A percentile compares a stretch with the other conserved stretches of the same genome.
Evolutionary conservation across 371 early-diverging fungal genomes (phyloP).

Genomic region (Rhizopus arrhizus): DNA sequence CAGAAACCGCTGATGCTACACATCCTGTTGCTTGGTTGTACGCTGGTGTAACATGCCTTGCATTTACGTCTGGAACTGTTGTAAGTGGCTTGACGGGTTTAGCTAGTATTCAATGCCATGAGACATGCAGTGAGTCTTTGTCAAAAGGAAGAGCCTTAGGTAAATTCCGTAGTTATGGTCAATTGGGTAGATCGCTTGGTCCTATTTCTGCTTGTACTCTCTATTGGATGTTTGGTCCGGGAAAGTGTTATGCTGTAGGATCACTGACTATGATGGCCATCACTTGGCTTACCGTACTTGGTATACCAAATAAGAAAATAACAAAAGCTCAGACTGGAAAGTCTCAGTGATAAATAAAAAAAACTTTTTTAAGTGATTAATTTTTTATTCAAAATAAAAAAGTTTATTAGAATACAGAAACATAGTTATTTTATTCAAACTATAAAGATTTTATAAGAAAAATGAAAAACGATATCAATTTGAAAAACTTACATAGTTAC

Average conservation of each 20-base stretch:
- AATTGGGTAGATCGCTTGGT: conserved; percentile 90
- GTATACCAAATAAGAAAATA: conserved; percentile 5
- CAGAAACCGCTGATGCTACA: conserved; percentile 43
- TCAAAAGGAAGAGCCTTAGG: conserved; percentile 80
- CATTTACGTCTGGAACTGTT: conserved; percentile 92
- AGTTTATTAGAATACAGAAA: conserved; percentile 3
- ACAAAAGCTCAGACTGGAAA: not conserved
- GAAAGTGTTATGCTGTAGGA: conserved; percentile 53
- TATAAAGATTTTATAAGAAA: no score
- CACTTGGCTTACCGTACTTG: conserved; percentile 23
- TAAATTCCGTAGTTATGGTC: conserved; percentile 86
- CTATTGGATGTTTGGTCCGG: conserved; percentile 88
- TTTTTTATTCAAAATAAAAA: not conserved
- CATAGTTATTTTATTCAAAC: not conserved
- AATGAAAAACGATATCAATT: not conserved
- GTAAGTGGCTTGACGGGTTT: conserved; percentile 88
- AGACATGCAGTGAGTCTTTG: conserved; percentile 36
- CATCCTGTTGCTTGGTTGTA: conserved; percentile 28
- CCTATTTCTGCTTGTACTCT: conserved; percentile 84
- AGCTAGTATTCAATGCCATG: conserved; percentile 63
- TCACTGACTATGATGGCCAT: conserved; percentile 32
- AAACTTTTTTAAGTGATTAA: not conserved
- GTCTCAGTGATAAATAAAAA: not conserved
- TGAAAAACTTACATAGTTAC: conserved; percentile 72
- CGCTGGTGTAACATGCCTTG: conserved; percentile 74